Percentiles rank a stretch among this genome's conserved stretches.
These are phyloP conservation scores for Dactylella cylindrospora DNA, from an alignment of 2,329 filamentous ascomycete species.

Conservation along the genomic window DNA sequence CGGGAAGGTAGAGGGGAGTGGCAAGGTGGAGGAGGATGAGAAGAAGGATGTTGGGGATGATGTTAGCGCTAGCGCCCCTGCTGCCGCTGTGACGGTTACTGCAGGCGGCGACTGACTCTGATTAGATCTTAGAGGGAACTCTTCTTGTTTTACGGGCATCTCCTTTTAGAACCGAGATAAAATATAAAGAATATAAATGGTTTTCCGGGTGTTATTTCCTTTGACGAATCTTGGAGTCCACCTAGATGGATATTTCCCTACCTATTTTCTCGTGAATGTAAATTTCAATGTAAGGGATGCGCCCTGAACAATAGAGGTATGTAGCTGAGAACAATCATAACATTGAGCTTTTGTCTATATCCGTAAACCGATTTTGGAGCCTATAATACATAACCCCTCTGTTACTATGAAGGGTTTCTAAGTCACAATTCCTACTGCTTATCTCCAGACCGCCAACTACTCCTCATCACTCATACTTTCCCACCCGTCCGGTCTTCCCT, in stretches of 20 bases:
- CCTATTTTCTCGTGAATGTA: too few relatives aligned
- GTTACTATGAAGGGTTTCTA: not conserved
- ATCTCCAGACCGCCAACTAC: too few relatives aligned
- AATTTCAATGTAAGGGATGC: too few relatives aligned
- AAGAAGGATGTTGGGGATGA: not conserved
- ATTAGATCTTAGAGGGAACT: conserved; percentile 9
- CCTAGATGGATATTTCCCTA: too few relatives aligned
- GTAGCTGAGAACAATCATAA: too few relatives aligned
- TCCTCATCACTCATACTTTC: conserved; percentile 60
- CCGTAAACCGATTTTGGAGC: not conserved
- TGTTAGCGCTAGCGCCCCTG: not conserved
- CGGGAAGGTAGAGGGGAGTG: conserved; percentile 49
- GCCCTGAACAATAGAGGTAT: too few relatives aligned
- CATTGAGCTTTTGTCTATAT: conserved; percentile 41
- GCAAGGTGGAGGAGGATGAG: conserved; percentile 1
- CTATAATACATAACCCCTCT: conserved; percentile 19
- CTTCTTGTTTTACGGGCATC: too few relatives aligned
- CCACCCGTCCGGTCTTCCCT: conserved; percentile 55
- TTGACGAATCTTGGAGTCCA: too few relatives aligned
- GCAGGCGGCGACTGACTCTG: conserved; percentile 13
- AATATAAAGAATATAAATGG: not conserved
- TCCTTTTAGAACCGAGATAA: not conserved
- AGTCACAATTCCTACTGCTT: not conserved
- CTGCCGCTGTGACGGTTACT: not conserved
- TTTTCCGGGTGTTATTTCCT: too few relatives aligned